These are phyloP conservation scores for Suillus luteus DNA, from an alignment of 768 basidiomycete species.

Conservation along the genomic window DNA sequence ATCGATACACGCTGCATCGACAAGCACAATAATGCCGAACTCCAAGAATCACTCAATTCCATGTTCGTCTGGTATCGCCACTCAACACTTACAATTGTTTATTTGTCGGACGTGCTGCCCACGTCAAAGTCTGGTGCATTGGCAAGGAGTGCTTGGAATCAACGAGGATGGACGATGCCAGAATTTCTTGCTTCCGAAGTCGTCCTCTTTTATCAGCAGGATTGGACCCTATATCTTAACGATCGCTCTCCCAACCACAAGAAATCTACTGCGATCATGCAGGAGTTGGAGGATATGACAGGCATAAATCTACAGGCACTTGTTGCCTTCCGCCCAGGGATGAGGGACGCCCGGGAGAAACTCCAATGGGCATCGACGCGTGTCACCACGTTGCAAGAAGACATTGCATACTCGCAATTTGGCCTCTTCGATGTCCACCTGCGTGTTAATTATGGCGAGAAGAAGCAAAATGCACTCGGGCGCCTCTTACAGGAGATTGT, in stretches of 20 bases:
- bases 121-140: neutral
- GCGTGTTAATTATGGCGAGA: constrained; percentile 17
- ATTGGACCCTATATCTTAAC: neutral
- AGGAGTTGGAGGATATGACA: neutral
- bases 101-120: neutral
- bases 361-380: too few species aligned
- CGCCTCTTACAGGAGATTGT: constrained; percentile 8
- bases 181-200: neutral
- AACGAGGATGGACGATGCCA: neutral
- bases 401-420: neutral
- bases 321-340: too few species aligned
- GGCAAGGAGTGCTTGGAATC: neutral
- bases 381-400: too few species aligned
- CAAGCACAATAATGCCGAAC: too few species aligned
- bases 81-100: too few species aligned
- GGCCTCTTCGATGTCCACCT: constrained; percentile 10
- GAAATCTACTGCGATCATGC: neutral
- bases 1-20: too few species aligned
- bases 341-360: too few species aligned
- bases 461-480: constrained; percentile 7
- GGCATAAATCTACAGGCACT: neutral
- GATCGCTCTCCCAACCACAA: neutral
- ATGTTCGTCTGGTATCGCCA: too few species aligned
- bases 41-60: too few species aligned
- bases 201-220: neutral